phyloP scores from a whole-genome alignment of 2,329 filamentous ascomycete genomes.

The Diaporthe helianthi region DNA sequence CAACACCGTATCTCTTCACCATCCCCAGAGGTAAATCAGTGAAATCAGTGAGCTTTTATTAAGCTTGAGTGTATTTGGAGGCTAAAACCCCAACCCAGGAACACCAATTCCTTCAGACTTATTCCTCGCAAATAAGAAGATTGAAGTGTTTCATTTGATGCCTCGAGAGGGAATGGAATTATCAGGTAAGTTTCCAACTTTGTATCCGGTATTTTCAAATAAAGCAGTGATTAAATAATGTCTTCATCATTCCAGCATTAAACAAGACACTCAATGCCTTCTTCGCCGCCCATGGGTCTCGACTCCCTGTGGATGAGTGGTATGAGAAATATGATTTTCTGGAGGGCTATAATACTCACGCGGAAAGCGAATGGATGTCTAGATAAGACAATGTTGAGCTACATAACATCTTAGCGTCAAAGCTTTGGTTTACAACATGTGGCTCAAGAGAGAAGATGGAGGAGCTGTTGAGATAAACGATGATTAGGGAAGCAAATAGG shows the following conservation, averaged over 20 bases:
- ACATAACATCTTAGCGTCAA: not conserved
- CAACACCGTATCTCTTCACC: not conserved
- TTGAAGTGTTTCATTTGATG: not conserved
- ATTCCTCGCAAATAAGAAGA: not conserved
- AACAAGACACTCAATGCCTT: conserved; percentile 1
- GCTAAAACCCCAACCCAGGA: not conserved
- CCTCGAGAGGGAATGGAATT: not conserved
- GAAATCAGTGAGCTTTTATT: not conserved
- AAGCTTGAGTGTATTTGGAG: not conserved
- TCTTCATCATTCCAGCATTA: not conserved
- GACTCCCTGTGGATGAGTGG: not conserved
- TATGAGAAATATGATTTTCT: conserved; percentile 1
- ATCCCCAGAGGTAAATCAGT: not conserved
- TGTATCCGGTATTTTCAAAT: too few species aligned
- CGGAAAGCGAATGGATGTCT: conserved; percentile 1
- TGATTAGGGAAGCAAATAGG: not conserved
- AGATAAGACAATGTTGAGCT: not conserved
- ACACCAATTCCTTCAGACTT: not conserved
- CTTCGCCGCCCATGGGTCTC: not conserved
- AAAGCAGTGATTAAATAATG: too few species aligned
- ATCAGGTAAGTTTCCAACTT: not conserved
- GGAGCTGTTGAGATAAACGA: not conserved
- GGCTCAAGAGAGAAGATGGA: not conserved
- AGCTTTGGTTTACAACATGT: not conserved
- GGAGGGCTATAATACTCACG: not conserved